Percentiles rank a stretch among this genome's conserved stretches.
phyloP scores from a whole-genome alignment of 2,329 filamentous ascomycete species.

The Fonsecaea erecta region DNA sequence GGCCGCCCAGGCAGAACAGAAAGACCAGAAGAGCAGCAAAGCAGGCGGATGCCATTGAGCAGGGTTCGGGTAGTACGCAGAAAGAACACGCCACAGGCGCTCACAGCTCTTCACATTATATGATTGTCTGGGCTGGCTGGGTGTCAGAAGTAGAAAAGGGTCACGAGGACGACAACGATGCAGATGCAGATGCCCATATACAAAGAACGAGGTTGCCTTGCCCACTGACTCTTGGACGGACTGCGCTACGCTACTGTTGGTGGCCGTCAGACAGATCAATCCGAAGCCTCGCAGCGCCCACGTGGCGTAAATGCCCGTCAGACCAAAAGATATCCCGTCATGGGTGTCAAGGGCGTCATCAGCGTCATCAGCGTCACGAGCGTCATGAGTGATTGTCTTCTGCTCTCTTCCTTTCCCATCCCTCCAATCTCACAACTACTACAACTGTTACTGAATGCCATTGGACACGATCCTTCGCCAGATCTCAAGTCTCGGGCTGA shows the following conservation, averaged over 20 bases:
- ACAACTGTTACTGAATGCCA: background rate
- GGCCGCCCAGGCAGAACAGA: background rate
- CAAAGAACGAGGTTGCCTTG: background rate
- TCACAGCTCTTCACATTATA: background rate
- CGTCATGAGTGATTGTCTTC: background rate
- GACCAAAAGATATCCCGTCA: background rate
- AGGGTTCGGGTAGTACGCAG: background rate
- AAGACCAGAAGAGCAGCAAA: background rate
- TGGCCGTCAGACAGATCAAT: constrained; percentile 9
- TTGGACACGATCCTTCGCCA: background rate
- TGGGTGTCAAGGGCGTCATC: no score
- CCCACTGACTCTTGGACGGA: background rate
- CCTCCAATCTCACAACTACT: no score
- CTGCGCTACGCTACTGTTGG: no score
- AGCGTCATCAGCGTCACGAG: background rate
- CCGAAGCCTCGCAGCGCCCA: background rate
- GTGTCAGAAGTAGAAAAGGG: background rate
- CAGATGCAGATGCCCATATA: background rate
- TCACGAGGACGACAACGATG: background rate
- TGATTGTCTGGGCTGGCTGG: background rate
- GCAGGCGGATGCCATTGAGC: constrained; percentile 5
- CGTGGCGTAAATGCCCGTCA: background rate
- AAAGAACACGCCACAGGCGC: background rate
- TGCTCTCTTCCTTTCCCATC: background rate
- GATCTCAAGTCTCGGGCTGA: background rate